Evolutionary conservation across 495 filamentous ascomycete species (phyloP).

Genomic region (Halenospora varia): DNA sequence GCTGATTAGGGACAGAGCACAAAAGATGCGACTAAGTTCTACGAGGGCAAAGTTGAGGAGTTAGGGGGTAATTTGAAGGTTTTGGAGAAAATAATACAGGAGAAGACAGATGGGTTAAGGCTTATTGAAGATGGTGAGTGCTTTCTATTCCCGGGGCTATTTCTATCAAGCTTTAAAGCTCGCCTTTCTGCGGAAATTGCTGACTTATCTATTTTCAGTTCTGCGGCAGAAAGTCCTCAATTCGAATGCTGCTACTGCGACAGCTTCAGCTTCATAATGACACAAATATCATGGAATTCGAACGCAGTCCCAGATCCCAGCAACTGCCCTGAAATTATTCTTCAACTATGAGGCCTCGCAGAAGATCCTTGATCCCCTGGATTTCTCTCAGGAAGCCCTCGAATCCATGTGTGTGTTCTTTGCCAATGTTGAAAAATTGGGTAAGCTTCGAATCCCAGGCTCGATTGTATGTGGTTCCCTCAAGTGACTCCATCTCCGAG

Average conservation of each 20-base stretch:
- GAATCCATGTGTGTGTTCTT: constrained; percentile 20
- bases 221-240: constrained; percentile 54
- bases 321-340: no score
- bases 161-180: no score
- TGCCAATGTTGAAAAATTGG: constrained; percentile 38
- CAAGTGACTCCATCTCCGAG: constrained; percentile 21
- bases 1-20: constrained; percentile 41
- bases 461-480: constrained; percentile 23
- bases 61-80: constrained; percentile 74
- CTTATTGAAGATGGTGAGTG: constrained; percentile 79
- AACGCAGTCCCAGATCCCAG: not conserved
- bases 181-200: constrained; percentile 1
- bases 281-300: constrained; percentile 4
- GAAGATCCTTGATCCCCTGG: constrained; percentile 18
- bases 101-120: constrained; percentile 77
- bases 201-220: constrained; percentile 33
- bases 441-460: constrained; percentile 38
- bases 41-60: constrained; percentile 78
- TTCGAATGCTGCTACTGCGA: constrained; percentile 10
- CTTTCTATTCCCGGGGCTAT: not conserved
- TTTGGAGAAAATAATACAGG: constrained; percentile 79
- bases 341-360: no score
- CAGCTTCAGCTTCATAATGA: constrained; percentile 19
- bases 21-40: constrained; percentile 77
- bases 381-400: constrained; percentile 27